A percentile compares a stretch with the other conserved stretches of the same genome.
Conservation (phyloP, 768 basidiomycete genomes). For the Phanerodontia chrysosporium region DNA sequence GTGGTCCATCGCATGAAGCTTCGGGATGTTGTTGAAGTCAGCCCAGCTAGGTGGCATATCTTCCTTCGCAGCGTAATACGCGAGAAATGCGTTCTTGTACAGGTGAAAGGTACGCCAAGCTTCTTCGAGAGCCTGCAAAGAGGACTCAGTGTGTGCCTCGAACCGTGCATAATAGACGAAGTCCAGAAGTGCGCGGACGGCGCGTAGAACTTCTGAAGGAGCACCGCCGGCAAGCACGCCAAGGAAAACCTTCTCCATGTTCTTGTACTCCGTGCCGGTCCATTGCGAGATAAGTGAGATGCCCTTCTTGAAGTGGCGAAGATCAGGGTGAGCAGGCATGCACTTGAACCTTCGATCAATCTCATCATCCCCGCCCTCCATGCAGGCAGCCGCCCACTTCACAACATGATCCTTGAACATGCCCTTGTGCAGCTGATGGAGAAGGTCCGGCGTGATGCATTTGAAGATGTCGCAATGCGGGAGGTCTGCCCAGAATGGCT, state of each 20-base stretch:
- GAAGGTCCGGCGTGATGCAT: conserved; percentile 35
- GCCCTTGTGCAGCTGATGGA: conserved; percentile 48
- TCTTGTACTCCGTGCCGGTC: conserved; percentile 40
- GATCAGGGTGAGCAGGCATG: conserved; percentile 26
- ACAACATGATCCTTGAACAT: conserved; percentile 41
- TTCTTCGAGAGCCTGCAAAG: conserved; percentile 13
- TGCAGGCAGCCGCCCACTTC: conserved; percentile 19
- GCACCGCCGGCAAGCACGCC: conserved; percentile 23
- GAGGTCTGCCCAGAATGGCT: conserved; percentile 40
- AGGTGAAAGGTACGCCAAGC: conserved; percentile 22
- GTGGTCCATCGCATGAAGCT: conserved; percentile 22
- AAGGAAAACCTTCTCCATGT: conserved; percentile 27
- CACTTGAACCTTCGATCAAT: conserved; percentile 34
- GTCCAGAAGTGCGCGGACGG: conserved; percentile 23
- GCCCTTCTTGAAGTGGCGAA: conserved; percentile 40
- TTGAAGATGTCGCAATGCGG: conserved; percentile 37
- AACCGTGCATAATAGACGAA: conserved; percentile 27
- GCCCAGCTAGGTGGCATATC: neutral
- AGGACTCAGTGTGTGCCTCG: conserved; percentile 18
- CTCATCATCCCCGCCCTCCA: conserved; percentile 20
- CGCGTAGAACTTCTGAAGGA: conserved; percentile 16
- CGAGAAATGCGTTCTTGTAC: conserved; percentile 24
- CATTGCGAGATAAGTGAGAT: conserved; percentile 37
- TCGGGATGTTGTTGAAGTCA: conserved; percentile 28
- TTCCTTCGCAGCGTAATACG: conserved; percentile 13